Percentiles rank a stretch among this genome's conserved stretches.
Conservation (phyloP, 1,284 basidiomycete genomes). For the Boletus semigastroideus region DNA sequence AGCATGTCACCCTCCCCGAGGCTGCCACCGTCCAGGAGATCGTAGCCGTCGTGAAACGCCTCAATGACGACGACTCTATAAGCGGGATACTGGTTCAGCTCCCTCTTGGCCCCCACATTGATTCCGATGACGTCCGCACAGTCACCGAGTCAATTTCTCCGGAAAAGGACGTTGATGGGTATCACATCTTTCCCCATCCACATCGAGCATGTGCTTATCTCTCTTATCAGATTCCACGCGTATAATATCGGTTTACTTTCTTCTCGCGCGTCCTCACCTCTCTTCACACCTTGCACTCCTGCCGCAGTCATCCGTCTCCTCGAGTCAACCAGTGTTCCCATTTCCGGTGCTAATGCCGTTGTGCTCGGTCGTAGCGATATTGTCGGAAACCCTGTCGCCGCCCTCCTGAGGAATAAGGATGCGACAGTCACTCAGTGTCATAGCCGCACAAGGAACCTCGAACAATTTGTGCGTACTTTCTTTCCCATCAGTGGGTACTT, state of each 20-base stretch:
- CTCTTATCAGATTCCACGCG: constrained; percentile 80
- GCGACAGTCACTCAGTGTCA: constrained; percentile 99
- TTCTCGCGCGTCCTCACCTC: constrained; percentile 86
- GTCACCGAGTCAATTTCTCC: constrained; percentile 96
- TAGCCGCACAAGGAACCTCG: constrained; percentile 82
- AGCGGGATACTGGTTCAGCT: constrained; percentile 96
- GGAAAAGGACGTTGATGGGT: constrained; percentile 97
- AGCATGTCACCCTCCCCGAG: constrained; percentile 77
- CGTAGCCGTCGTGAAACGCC: constrained; percentile 72
- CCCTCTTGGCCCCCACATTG: constrained; percentile 88
- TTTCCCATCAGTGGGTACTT: constrained; percentile 7
- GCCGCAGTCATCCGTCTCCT: constrained; percentile 90
- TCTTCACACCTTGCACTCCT: constrained; percentile 96
- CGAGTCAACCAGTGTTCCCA: constrained; percentile 76
- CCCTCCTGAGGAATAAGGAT: constrained; percentile 87
- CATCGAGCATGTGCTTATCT: constrained; percentile 8
- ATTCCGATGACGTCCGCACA: constrained; percentile 80
- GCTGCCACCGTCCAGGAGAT: constrained; percentile 77
- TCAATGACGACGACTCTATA: constrained; percentile 84
- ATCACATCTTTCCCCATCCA: constrained; percentile 26
- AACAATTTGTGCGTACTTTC: constrained; percentile 62
- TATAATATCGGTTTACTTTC: constrained; percentile 98
- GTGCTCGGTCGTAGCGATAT: constrained; percentile 98
- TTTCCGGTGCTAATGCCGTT: constrained; percentile 82
- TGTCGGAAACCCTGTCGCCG: constrained; percentile 93